Conservation (phyloP, 768 basidiomycete genomes). For the Tulasnella sp. region DNA sequence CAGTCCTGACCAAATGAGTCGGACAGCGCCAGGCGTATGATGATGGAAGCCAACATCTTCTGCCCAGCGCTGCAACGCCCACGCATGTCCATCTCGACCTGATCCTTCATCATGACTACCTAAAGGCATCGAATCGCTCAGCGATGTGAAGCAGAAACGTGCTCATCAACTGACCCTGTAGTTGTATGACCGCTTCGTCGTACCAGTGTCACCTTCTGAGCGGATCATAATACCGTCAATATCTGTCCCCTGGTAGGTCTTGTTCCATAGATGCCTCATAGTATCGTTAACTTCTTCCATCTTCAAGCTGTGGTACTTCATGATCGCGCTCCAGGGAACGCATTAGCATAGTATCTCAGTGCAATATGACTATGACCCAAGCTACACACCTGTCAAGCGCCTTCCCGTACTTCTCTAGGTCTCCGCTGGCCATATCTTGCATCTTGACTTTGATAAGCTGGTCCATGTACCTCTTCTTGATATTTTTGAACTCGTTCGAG, state of each 20-base stretch:
- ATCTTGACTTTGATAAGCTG: constrained; percentile 97
- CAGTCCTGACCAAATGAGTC: constrained; percentile 98
- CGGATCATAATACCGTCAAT: constrained; percentile 95
- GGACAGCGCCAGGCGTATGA: constrained; percentile 91
- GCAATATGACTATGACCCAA: not conserved
- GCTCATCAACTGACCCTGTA: constrained; percentile 52
- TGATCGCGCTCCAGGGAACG: constrained; percentile 65
- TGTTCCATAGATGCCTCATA: constrained; percentile 95
- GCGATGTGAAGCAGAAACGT: no score
- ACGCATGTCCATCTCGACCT: constrained; percentile 99
- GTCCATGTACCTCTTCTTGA: constrained; percentile 75
- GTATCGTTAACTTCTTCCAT: constrained; percentile 99
- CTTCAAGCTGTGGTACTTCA: constrained; percentile 94
- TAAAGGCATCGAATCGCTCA: constrained; percentile 25
- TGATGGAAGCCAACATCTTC: constrained; percentile 96
- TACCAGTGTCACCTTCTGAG: constrained; percentile 63
- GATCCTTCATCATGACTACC: constrained; percentile 99
- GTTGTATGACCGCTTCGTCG: constrained; percentile 88
- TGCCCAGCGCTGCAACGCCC: constrained; percentile 97
- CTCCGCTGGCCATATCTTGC: constrained; percentile 94
- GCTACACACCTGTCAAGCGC: constrained; percentile 91
- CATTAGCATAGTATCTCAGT: not conserved
- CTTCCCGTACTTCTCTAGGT: constrained; percentile 95
- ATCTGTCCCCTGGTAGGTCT: constrained; percentile 98
- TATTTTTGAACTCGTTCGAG: constrained; percentile 68